Base-by-base conservation (phyloP, 441 rosid genomes). In the Hura crepitans region DNA sequence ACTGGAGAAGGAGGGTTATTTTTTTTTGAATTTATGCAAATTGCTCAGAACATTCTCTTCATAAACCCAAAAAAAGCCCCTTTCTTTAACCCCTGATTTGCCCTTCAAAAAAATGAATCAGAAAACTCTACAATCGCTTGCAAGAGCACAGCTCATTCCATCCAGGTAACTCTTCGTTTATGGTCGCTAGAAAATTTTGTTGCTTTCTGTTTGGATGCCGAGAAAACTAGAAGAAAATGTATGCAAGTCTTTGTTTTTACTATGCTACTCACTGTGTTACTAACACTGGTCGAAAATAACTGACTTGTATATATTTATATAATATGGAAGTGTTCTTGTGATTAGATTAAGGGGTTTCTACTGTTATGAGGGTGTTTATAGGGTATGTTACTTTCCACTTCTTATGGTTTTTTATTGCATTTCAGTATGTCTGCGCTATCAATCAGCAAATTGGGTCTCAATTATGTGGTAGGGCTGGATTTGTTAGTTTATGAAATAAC, bases 31-130 rank as follows among this genome's bases (percentile, higher is more conserved):
- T 42, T 42, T 0, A 42, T 42, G 46, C 46, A 10, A 42, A 42
- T 42, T 37, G 42, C 42, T 10, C 12, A 42, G 46, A 42, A 42
- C 46, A 42, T 42, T 42, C 46, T 42, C 46, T 1, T 1, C 46
- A 8, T 42, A 11, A 1, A 42, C 46, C 46, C 46, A 9, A 8
- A 9, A 13, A 6, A 59, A 33, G 2, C 45, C 28, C 18, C 22
- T 14, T 8, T 15, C 37, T 14, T n/a, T 17, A 69, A 69, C 31
- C 62, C 69, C 70, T 55, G 4, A 14, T 17, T 57, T n/a, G 15
- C 53, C 42, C 11, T 62, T 18, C 45, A 22, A 58, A 59, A 67
- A 76, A 77, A 77, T 80, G 84, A 59, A 46, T 37, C 57, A 31
- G 56, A 18, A 8, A 22, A 30, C 35, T 13, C 22, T 22, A 31